Percentiles rank a stretch among this genome's conserved stretches.
phyloP scores from a whole-genome alignment of 2,329 filamentous ascomycete genomes.

The Fusarium buharicum region DNA sequence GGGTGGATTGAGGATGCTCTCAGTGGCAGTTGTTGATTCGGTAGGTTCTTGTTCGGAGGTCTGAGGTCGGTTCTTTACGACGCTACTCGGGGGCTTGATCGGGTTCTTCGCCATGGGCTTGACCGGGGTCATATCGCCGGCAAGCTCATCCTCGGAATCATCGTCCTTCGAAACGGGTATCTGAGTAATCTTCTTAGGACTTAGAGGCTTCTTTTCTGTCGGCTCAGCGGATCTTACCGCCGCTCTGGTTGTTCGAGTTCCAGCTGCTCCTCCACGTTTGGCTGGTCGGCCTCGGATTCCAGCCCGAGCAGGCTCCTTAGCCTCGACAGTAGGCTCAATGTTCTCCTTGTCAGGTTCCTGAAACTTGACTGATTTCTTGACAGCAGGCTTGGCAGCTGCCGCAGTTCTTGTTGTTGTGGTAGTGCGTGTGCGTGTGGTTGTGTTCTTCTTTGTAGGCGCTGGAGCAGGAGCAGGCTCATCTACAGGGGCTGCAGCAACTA shows the following conservation, averaged over 20 bases:
- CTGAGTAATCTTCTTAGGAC: conserved; percentile 73
- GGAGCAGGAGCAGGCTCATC: conserved; percentile 44
- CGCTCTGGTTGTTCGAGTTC: conserved; percentile 50
- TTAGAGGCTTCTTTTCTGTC: conserved; percentile 63
- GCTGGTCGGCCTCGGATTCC: conserved; percentile 58
- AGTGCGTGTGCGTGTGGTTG: conserved; percentile 45
- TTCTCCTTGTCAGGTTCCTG: conserved; percentile 74
- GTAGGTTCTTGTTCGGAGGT: conserved; percentile 23
- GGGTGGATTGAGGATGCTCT: conserved; percentile 48
- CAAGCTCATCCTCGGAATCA: conserved; percentile 69
- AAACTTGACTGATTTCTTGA: conserved; percentile 72
- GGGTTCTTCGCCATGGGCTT: conserved; percentile 66
- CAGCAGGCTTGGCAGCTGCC: conserved; percentile 54
- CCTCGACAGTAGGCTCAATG: conserved; percentile 56
- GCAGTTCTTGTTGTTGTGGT: conserved; percentile 51
- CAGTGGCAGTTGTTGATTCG: conserved; percentile 45
- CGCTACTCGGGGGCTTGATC: conserved; percentile 57
- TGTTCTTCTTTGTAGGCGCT: conserved; percentile 48
- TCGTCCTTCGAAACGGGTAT: conserved; percentile 61
- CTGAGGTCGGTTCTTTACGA: conserved; percentile 22
- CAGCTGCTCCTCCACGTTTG: conserved; percentile 51
- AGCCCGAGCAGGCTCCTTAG: conserved; percentile 50
- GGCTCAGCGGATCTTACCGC: conserved; percentile 48
- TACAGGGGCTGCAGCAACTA: conserved; percentile 39
- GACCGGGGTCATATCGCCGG: conserved; percentile 61